Evolutionary conservation across 2,329 filamentous ascomycete genomes (phyloP).

Genomic region (Colletotrichum aenigma): DNA sequence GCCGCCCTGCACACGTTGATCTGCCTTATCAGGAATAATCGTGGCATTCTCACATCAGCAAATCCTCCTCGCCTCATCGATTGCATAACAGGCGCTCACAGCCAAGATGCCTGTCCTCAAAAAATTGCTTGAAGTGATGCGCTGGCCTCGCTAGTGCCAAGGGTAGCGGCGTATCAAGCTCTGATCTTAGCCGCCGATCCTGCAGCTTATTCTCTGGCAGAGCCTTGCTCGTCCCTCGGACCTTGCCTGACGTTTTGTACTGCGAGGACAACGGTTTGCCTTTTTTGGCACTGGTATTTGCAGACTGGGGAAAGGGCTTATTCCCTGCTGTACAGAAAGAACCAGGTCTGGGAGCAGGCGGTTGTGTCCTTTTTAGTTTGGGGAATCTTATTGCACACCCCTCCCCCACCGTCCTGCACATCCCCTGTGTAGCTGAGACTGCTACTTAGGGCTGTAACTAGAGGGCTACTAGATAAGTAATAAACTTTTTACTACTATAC

Average conservation of each 20-base stretch:
- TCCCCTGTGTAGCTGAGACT: too few relatives aligned
- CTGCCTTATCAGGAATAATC: background rate
- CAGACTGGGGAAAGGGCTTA: background rate
- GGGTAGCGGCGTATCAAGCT: slow-evolving; percentile 6
- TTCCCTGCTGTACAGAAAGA: background rate
- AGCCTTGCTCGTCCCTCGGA: background rate
- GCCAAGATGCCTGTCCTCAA: background rate
- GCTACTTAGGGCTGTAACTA: too few relatives aligned
- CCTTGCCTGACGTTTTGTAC: background rate
- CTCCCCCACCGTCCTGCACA: too few relatives aligned
- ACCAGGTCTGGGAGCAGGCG: background rate
- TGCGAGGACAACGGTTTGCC: background rate
- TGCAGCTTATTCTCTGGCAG: background rate
- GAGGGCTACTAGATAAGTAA: too few relatives aligned
- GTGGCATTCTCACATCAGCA: background rate
- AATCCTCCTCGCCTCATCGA: background rate
- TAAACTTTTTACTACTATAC: too few relatives aligned
- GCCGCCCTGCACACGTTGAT: background rate
- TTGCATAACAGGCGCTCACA: background rate
- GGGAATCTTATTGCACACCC: too few relatives aligned
- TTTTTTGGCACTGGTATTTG: background rate
- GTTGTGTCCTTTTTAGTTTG: background rate
- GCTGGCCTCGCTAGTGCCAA: background rate
- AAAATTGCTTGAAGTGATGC: background rate
- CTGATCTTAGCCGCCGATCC: slow-evolving; percentile 2